phyloP scores from a whole-genome alignment of 2,329 filamentous ascomycete species.

The Celoporthe dispersa region DNA sequence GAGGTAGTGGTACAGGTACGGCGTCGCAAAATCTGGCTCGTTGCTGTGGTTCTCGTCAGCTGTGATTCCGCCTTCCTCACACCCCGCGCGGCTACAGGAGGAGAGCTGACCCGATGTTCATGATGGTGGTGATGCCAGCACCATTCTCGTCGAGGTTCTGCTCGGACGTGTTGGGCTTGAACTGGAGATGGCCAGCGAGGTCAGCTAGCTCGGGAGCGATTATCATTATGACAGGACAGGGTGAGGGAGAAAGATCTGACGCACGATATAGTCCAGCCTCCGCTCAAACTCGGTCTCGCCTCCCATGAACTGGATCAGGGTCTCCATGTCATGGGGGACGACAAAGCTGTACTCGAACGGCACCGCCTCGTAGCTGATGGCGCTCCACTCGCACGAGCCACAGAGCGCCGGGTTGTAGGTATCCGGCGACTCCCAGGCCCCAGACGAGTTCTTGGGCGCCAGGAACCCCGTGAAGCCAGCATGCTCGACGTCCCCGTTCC shows the following conservation, averaged over 20 bases:
- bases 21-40: slow-evolving; percentile 62
- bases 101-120: slow-evolving; percentile 32
- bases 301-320: slow-evolving; percentile 55
- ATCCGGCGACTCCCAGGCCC: slow-evolving; percentile 45
- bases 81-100: not conserved
- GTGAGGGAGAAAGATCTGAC: not conserved
- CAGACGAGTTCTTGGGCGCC: slow-evolving; percentile 55
- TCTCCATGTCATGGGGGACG: slow-evolving; percentile 61
- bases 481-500: slow-evolving; percentile 53
- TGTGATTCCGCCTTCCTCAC: slow-evolving; percentile 38
- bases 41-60: slow-evolving; percentile 57
- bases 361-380: slow-evolving; percentile 55
- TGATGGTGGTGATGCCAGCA: slow-evolving; percentile 32
- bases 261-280: slow-evolving; percentile 44
- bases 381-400: slow-evolving; percentile 59
- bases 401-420: slow-evolving; percentile 55
- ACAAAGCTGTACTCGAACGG: slow-evolving; percentile 59
- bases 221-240: no score
- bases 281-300: slow-evolving; percentile 55
- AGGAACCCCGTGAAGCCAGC: slow-evolving; percentile 59
- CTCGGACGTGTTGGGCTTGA: slow-evolving; percentile 33
- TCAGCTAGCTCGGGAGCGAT: not conserved
- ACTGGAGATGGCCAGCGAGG: slow-evolving; percentile 11
- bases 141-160: slow-evolving; percentile 32
- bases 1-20: slow-evolving; percentile 72